Conservation (phyloP, 1,284 basidiomycete species). For the Ceratobasidium sp. region DNA sequence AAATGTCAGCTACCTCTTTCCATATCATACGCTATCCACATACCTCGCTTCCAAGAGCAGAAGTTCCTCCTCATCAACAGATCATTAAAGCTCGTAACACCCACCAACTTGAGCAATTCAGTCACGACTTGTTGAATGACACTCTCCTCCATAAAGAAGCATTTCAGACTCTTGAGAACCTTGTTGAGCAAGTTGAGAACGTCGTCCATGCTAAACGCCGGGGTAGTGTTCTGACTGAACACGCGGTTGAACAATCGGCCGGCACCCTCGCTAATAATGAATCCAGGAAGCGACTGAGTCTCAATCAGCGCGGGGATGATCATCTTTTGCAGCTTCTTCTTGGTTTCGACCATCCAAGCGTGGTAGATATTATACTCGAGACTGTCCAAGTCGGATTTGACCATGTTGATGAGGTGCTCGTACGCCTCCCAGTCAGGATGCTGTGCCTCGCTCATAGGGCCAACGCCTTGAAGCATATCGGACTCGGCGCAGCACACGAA, state of each 20-base stretch:
- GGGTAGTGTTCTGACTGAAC: constrained; percentile 85
- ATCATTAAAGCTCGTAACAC: constrained; percentile 98
- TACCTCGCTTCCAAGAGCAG: constrained; percentile 99
- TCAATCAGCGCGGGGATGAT: constrained; percentile 98
- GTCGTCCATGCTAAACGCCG: constrained; percentile 98
- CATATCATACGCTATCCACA: constrained; percentile 53
- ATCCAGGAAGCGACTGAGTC: constrained; percentile 97
- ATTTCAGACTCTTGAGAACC: constrained; percentile 98
- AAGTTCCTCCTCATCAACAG: constrained; percentile 99
- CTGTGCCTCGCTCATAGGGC: constrained; percentile 93
- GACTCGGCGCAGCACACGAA: constrained; percentile 99
- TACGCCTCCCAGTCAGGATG: constrained; percentile 98
- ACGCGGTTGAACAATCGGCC: constrained; percentile 95
- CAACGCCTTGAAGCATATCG: constrained; percentile 98
- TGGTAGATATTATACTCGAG: constrained; percentile 99
- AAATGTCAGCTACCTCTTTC: neutral
- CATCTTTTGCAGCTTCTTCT: constrained; percentile 98
- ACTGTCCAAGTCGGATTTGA: constrained; percentile 98
- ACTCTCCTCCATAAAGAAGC: constrained; percentile 98
- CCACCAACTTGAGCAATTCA: constrained; percentile 96
- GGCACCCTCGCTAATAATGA: constrained; percentile 93
- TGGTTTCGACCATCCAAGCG: constrained; percentile 99
- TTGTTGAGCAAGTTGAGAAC: constrained; percentile 97
- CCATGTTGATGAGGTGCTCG: constrained; percentile 95
- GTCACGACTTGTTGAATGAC: constrained; percentile 98